A percentile compares a stretch with the other conserved stretches of the same genome.
Conservation (phyloP, 805 yeast genomes). For the Cyberlindnera mrakii region DNA sequence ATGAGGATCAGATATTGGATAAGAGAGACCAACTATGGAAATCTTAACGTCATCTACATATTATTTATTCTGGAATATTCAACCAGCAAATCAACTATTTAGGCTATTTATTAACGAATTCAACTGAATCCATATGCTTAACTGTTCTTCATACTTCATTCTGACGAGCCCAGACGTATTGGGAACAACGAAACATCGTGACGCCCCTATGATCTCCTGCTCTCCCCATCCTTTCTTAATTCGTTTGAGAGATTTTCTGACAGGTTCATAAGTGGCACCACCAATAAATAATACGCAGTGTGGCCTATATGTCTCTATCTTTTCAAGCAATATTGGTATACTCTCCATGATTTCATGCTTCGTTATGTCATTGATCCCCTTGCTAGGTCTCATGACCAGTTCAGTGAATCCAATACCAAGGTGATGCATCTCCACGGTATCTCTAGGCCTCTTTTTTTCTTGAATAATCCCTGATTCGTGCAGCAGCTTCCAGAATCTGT, state of each 20-base stretch:
- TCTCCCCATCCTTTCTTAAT: constrained; percentile 42
- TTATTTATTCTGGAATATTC: background rate
- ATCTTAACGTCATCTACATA: background rate
- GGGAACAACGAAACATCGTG: constrained; percentile 53
- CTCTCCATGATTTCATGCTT: constrained; percentile 45
- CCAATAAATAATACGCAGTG: constrained; percentile 55
- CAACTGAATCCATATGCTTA: constrained; percentile 43
- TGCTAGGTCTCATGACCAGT: constrained; percentile 58
- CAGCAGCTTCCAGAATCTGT: constrained; percentile 62
- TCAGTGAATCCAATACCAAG: constrained; percentile 66
- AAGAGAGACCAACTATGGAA: constrained; percentile 17
- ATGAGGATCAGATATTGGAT: constrained; percentile 8
- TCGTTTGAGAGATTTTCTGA: constrained; percentile 32
- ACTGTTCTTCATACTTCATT: constrained; percentile 38
- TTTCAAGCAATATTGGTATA: constrained; percentile 45
- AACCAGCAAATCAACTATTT: constrained; percentile 1
- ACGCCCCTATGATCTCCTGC: constrained; percentile 9
- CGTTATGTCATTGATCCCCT: constrained; percentile 48
- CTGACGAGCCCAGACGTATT: constrained; percentile 71
- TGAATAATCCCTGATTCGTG: constrained; percentile 43
- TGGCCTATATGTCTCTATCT: constrained; percentile 35
- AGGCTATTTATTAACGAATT: constrained; percentile 3
- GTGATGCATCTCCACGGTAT: constrained; percentile 35
- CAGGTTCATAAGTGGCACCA: constrained; percentile 67
- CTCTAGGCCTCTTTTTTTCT: constrained; percentile 21